These are phyloP conservation scores for Agaricus blazei DNA, from an alignment of 768 basidiomycete genomes.

Conservation along the genomic window DNA sequence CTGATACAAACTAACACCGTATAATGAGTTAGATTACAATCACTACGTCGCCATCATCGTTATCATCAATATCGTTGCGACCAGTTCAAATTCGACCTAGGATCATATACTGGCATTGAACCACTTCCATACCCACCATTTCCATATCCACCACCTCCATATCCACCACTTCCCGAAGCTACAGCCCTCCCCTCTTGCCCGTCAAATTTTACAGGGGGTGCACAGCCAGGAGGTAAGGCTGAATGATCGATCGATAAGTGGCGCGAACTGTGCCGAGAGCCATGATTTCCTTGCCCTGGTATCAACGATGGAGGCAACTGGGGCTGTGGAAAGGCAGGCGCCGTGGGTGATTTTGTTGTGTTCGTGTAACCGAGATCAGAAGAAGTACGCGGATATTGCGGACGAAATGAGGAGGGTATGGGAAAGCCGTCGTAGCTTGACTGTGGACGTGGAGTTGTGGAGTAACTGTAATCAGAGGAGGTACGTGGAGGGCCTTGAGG, in stretches of 20 bases:
- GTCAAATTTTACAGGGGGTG: neutral
- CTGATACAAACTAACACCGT: too few relatives aligned
- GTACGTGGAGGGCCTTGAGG: neutral
- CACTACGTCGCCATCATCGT: too few relatives aligned
- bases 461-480: neutral
- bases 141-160: neutral
- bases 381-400: too few relatives aligned
- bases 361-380: too few relatives aligned
- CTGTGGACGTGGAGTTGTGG: too few relatives aligned
- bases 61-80: neutral
- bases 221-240: neutral
- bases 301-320: neutral
- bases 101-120: conserved; percentile 4
- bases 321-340: neutral
- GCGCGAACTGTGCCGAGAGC: neutral
- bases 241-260: neutral
- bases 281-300: neutral
- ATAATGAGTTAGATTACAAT: too few relatives aligned
- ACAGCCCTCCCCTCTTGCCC: too few relatives aligned
- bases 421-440: too few relatives aligned
- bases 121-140: neutral
- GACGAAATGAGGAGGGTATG: too few relatives aligned
- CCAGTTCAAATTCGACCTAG: neutral
- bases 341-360: neutral
- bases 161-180: neutral